phyloP scores from a whole-genome alignment of 2,329 filamentous ascomycete species.

The Alternaria arborescens region DNA sequence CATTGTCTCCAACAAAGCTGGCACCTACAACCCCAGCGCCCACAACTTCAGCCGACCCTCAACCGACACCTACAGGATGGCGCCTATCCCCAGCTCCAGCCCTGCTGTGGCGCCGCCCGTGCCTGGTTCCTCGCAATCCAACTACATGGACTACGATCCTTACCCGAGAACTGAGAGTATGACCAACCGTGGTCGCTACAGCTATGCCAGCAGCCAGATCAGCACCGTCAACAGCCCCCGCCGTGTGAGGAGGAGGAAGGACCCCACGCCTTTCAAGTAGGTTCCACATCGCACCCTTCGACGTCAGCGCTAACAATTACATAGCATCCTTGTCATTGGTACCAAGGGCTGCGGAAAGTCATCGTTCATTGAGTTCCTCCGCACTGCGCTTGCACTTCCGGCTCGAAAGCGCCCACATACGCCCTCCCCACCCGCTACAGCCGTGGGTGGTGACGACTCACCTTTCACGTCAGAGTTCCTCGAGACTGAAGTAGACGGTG shows the following conservation, averaged over 20 bases:
- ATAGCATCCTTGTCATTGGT: slow-evolving; percentile 88
- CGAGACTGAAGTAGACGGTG: slow-evolving; percentile 92
- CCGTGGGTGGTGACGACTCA: slow-evolving; percentile 55
- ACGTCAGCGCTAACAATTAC: slow-evolving; percentile 21
- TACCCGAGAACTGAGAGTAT: slow-evolving; percentile 91
- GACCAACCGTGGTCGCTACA: slow-evolving; percentile 94
- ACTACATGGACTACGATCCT: slow-evolving; percentile 71
- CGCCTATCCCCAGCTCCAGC: slow-evolving; percentile 38
- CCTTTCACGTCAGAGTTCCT: slow-evolving; percentile 86
- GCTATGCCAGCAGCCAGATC: slow-evolving; percentile 90
- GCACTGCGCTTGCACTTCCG: slow-evolving; percentile 83
- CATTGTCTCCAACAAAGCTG: slow-evolving; percentile 67
- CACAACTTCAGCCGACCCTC: slow-evolving; percentile 50
- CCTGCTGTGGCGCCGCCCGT: slow-evolving; percentile 60
- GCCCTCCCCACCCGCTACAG: slow-evolving; percentile 54
- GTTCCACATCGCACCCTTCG: slow-evolving; percentile 51
- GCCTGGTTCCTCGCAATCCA: slow-evolving; percentile 51
- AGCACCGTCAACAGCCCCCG: slow-evolving; percentile 94
- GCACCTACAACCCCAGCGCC: slow-evolving; percentile 36
- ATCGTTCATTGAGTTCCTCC: slow-evolving; percentile 95
- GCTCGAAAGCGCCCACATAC: slow-evolving; percentile 72
- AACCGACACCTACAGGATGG: slow-evolving; percentile 48
- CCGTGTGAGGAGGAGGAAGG: slow-evolving; percentile 90
- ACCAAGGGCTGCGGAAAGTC: slow-evolving; percentile 91
- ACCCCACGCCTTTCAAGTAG: slow-evolving; percentile 98